Conservation (phyloP, 306 rosid genomes). For the Vigna trinervia region DNA sequence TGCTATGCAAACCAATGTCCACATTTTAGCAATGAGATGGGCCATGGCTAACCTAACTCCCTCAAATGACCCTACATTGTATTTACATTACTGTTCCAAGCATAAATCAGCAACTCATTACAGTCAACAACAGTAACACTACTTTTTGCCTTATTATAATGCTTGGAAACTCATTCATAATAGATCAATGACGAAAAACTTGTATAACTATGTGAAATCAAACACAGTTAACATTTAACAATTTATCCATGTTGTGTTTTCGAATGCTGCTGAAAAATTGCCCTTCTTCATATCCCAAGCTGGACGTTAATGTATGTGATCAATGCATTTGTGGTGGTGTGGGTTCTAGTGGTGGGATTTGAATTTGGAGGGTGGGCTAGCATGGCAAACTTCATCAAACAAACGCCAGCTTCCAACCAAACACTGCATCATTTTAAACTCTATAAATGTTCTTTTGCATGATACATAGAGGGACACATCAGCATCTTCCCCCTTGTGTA, state of each 20-base stretch:
- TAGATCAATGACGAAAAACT: too few species aligned
- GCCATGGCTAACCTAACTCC: slow-evolving; percentile 44
- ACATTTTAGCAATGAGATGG: slow-evolving; percentile 45
- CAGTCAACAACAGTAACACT: slow-evolving; percentile 19
- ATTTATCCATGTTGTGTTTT: not conserved
- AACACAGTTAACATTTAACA: not conserved
- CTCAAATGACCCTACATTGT: slow-evolving; percentile 45
- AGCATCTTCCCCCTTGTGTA: slow-evolving; percentile 46
- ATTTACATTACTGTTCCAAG: slow-evolving; percentile 21
- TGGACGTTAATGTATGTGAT: slow-evolving; percentile 75
- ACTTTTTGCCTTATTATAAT: slow-evolving; percentile 7
- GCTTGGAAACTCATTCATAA: too few species aligned
- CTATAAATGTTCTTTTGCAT: slow-evolving; percentile 23
- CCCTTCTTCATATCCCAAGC: slow-evolving; percentile 51
- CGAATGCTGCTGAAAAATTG: slow-evolving; percentile 92
- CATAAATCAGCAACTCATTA: slow-evolving; percentile 12
- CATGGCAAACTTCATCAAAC: slow-evolving; percentile 84
- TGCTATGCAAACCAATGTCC: slow-evolving; percentile 37
- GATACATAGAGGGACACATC: slow-evolving; percentile 45
- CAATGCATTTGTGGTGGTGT: slow-evolving; percentile 76
- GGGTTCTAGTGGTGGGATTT: slow-evolving; percentile 80
- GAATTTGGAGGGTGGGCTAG: slow-evolving; percentile 99
- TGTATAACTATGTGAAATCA: too few species aligned
- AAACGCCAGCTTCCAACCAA: slow-evolving; percentile 49
- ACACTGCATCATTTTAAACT: slow-evolving; percentile 57